Conservation (phyloP, 495 filamentous ascomycete species). For the Hypoxylon lienhwacheense region DNA sequence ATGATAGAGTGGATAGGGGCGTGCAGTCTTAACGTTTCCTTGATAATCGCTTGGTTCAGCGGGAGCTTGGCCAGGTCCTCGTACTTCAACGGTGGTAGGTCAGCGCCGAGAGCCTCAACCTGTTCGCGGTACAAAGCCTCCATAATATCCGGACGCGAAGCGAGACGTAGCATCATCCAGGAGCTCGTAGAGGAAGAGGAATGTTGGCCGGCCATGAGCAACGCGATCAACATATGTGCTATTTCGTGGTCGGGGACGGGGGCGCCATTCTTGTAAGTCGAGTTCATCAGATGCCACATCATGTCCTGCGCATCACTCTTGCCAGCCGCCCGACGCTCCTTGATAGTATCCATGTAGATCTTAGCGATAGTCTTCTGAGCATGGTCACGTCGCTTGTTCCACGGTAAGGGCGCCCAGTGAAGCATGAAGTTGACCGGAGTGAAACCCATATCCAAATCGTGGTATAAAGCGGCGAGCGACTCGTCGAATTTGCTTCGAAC, state of each 20-base stretch:
- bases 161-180: constrained; percentile 81
- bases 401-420: constrained; percentile 83
- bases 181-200: constrained; percentile 78
- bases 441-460: constrained; percentile 85
- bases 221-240: constrained; percentile 89
- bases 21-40: constrained; percentile 79
- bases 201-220: constrained; percentile 89
- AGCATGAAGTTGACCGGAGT: constrained; percentile 82
- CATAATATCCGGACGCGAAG: constrained; percentile 69
- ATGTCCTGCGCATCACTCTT: constrained; percentile 65
- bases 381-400: constrained; percentile 75
- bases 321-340: constrained; percentile 58
- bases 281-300: constrained; percentile 81
- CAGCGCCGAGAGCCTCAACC: constrained; percentile 59
- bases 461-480: constrained; percentile 72
- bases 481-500: constrained; percentile 74
- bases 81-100: constrained; percentile 65
- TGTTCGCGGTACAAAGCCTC: constrained; percentile 80
- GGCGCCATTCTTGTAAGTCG: constrained; percentile 72
- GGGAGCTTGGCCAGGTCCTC: constrained; percentile 69
- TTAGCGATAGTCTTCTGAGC: constrained; percentile 75
- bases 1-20: constrained; percentile 84
- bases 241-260: constrained; percentile 76
- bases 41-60: constrained; percentile 69
- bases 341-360: constrained; percentile 77